Base-by-base conservation (phyloP, 192 early-diverging fungal species). In the Backusella circina region DNA sequence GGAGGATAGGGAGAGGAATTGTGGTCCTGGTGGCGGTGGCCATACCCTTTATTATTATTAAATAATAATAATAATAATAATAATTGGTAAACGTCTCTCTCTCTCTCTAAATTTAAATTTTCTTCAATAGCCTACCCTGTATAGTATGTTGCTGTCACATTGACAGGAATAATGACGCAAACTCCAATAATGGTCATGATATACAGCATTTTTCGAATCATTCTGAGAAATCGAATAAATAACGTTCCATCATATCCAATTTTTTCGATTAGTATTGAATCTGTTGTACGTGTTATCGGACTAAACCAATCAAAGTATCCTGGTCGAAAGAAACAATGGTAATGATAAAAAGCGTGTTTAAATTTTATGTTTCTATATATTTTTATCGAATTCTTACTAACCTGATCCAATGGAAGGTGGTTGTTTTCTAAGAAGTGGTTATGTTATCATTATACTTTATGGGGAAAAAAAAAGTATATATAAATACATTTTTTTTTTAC, bases 201-300 rank as follows among this genome's bases (percentile, higher is more conserved):
- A 28, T 84, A 79, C 38, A 93, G 85, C 26, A 91, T 71, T 70
- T 86, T 82, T 39, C 87, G 86, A 64, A 85, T 83, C 76, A 92
- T 82, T 50, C 84, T 84, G 21, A 93, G 66, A 66, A 92, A 94
- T 5, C 88, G 84, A 71, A 94, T 83, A 74, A 93, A 90, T 41
- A 92, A 79, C 26, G 92, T 88, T 10, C 90, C 90, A 77, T 94
- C 92, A 23, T 89, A 77, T 38, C 90, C 93, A 3, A 92, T 88
- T 28, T 87, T 90, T 23, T 88, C 87, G 26, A 92, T 79, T 36
- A 94, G 71, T 23, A 81, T 82, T 66, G 83, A 75, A 50, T 94
- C 92, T 71, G 85, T 73, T 39, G 85, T 80, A 28, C 82, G 84
- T 77, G 86, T 82, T 54, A 94, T 82, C 15, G 88, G 82, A 5